Conservation (phyloP, 169 alveolate genomes). For the Neospora caninum region DNA sequence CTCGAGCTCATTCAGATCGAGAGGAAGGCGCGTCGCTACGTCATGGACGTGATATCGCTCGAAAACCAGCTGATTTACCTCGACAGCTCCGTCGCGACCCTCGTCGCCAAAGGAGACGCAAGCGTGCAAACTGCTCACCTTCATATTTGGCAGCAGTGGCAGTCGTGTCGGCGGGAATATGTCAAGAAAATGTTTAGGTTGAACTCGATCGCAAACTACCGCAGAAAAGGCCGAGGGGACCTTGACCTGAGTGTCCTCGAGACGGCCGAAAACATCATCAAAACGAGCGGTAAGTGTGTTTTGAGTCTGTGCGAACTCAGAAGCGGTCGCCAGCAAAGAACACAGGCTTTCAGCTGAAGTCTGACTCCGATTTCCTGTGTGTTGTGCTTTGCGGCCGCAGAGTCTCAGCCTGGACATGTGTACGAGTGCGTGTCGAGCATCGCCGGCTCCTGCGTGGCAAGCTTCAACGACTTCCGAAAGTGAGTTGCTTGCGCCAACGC, state of each 20-base stretch:
- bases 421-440: conserved; percentile 43
- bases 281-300: conserved; percentile 30
- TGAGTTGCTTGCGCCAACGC: background rate
- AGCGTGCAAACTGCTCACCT: conserved; percentile 13
- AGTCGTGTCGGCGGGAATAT: conserved; percentile 38
- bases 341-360: background rate
- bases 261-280: conserved; percentile 53
- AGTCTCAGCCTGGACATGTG: conserved; percentile 54
- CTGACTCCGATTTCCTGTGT: background rate
- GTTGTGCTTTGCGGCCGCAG: background rate
- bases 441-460: conserved; percentile 60
- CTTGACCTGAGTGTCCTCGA: conserved; percentile 43
- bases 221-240: conserved; percentile 43
- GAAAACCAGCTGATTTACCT: conserved; percentile 44
- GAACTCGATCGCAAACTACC: conserved; percentile 43
- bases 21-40: conserved; percentile 61
- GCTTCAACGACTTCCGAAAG: conserved; percentile 68
- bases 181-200: conserved; percentile 43
- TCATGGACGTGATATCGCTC: conserved; percentile 38
- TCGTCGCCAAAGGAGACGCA: conserved; percentile 46
- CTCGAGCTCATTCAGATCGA: conserved; percentile 62
- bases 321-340: too few species aligned
- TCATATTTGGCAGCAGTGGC: conserved; percentile 59
- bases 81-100: conserved; percentile 58
- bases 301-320: background rate